phyloP scores from a whole-genome alignment of 176 grass and related monocot species.

The Dactylis glomerata region DNA sequence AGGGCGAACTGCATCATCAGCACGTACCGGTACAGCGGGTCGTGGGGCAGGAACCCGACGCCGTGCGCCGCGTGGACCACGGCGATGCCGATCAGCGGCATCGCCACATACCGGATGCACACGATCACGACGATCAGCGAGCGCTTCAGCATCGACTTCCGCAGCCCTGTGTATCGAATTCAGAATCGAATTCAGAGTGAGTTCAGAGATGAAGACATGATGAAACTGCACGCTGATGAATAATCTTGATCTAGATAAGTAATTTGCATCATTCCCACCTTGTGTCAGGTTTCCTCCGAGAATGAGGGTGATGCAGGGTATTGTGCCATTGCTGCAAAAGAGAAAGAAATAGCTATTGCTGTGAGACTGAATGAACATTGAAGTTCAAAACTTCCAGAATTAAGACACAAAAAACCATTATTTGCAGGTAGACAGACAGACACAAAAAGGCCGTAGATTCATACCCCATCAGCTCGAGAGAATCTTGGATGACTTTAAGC shows the following conservation, averaged over 20 bases:
- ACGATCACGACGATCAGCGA: slow-evolving; percentile 50
- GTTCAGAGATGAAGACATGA: not conserved
- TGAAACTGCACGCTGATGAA: not conserved
- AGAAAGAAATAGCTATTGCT: not conserved
- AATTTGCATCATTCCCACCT: slow-evolving; percentile 13
- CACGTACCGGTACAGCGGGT: slow-evolving; percentile 79
- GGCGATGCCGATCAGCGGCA: slow-evolving; percentile 61
- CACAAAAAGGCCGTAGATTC: not conserved
- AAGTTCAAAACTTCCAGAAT: not conserved
- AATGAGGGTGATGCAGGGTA: slow-evolving; percentile 90
- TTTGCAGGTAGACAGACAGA: not conserved
- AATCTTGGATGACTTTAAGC: slow-evolving; percentile 61
- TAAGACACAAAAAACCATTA: not conserved
- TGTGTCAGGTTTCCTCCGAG: slow-evolving; percentile 83
- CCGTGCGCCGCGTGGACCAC: slow-evolving; percentile 56
- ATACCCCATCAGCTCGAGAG: slow-evolving; percentile 68
- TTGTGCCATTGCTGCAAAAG: slow-evolving; percentile 59
- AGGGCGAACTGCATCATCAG: slow-evolving; percentile 83
- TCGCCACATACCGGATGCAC: slow-evolving; percentile 59
- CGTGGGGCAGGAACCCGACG: slow-evolving; percentile 62
- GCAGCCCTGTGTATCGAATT: too few species aligned
- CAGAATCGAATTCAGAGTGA: not conserved
- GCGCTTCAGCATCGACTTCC: slow-evolving; percentile 53
- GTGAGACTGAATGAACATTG: not conserved
- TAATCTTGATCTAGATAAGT: not conserved